phyloP scores from a whole-genome alignment of 768 basidiomycete species.

The Fomitopsis pulvina region DNA sequence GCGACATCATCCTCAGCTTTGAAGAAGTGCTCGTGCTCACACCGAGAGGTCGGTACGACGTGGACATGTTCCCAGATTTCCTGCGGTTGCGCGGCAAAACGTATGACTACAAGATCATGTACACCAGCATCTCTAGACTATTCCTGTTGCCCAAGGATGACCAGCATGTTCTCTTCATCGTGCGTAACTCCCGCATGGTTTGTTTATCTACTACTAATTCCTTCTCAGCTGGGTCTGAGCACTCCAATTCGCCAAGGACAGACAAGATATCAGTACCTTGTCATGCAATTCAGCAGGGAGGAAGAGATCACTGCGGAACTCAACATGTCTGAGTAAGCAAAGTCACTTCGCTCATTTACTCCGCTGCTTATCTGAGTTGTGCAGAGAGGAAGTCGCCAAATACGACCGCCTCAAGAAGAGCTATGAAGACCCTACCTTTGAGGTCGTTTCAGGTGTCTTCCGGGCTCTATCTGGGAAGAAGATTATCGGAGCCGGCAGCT shows the following conservation, averaged over 20 bases:
- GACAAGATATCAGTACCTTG: conserved; percentile 94
- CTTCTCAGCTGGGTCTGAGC: conserved; percentile 74
- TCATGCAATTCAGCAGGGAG: conserved; percentile 96
- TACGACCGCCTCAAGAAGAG: conserved; percentile 85
- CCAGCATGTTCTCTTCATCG: conserved; percentile 91
- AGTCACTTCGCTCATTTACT: not conserved
- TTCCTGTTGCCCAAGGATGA: conserved; percentile 98
- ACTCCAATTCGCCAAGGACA: conserved; percentile 97
- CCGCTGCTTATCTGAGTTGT: conserved; percentile 1
- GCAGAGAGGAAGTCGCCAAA: conserved; percentile 68
- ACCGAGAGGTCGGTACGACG: conserved; percentile 93
- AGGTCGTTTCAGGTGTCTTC: conserved; percentile 92
- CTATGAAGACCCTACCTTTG: conserved; percentile 93
- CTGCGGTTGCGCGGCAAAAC: conserved; percentile 95
- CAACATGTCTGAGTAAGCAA: conserved; percentile 81
- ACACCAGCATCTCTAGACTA: conserved; percentile 76
- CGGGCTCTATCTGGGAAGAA: conserved; percentile 87
- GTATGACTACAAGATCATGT: conserved; percentile 97
- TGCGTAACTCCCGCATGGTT: conserved; percentile 32
- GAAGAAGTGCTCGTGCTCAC: conserved; percentile 93
- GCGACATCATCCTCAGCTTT: conserved; percentile 90
- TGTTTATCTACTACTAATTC: not conserved
- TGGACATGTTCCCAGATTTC: conserved; percentile 97
- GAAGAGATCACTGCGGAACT: conserved; percentile 96
- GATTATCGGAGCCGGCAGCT: conserved; percentile 80